Percentiles rank a stretch among this genome's conserved stretches.
Evolutionary conservation across 768 basidiomycete species (phyloP).

Genomic region (Cantharellus anzutake): DNA sequence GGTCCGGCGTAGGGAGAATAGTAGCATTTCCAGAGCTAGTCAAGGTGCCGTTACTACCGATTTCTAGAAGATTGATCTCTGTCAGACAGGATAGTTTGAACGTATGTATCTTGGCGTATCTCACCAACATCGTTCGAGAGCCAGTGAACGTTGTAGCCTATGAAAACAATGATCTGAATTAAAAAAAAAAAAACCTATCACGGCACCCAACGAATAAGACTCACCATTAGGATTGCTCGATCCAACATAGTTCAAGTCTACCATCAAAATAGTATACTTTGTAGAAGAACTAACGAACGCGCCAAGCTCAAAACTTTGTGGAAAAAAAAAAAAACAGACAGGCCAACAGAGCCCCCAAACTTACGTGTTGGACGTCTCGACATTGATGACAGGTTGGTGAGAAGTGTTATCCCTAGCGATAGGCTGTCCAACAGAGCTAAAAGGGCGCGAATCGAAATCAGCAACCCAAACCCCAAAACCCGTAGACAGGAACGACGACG

Average conservation of each 20-base stretch:
- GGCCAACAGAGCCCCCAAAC: background rate
- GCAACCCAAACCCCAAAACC: too few species aligned
- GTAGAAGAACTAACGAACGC: background rate
- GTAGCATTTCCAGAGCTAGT: background rate
- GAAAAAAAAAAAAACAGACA: too few species aligned
- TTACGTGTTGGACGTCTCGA: background rate
- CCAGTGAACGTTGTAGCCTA: constrained; percentile 6
- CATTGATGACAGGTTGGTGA: background rate
- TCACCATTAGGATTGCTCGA: constrained; percentile 3
- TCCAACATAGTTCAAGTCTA: constrained; percentile 7
- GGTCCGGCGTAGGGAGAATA: background rate
- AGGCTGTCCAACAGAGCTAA: too few species aligned
- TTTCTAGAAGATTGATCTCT: background rate
- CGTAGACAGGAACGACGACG: background rate
- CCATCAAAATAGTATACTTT: constrained; percentile 9
- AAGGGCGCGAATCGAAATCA: too few species aligned
- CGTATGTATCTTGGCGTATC: background rate
- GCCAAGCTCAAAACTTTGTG: too few species aligned
- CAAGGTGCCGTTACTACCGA: background rate
- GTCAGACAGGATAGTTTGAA: too few species aligned
- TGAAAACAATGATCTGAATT: background rate
- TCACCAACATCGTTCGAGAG: constrained; percentile 7
- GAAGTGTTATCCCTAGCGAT: background rate
- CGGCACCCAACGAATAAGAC: background rate
- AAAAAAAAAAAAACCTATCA: too few species aligned